These are phyloP conservation scores for Malassezia yamatoensis DNA, from an alignment of 1,284 basidiomycete genomes.

Conservation along the genomic window DNA sequence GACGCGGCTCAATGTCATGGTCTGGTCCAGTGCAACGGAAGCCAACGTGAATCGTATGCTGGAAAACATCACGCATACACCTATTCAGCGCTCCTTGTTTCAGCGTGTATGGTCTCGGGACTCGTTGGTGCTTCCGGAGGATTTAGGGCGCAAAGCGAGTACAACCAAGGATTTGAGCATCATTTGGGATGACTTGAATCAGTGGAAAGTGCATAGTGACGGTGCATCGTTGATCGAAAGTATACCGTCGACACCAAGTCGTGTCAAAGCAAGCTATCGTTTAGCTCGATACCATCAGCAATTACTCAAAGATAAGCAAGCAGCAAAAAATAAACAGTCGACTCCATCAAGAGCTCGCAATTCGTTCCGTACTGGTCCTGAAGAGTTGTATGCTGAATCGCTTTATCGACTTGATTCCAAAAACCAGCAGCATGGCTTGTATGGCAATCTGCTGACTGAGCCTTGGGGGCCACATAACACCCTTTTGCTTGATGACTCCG, in stretches of 20 bases:
- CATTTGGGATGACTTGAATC: slow-evolving; percentile 57
- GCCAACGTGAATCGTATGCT: slow-evolving; percentile 60
- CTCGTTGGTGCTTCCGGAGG: slow-evolving; percentile 53
- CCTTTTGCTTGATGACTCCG: slow-evolving; percentile 69
- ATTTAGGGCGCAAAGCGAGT: slow-evolving; percentile 16
- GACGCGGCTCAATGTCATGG: slow-evolving; percentile 54
- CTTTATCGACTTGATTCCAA: neutral
- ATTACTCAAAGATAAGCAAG: neutral
- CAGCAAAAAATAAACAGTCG: neutral
- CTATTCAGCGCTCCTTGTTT: slow-evolving; percentile 39
- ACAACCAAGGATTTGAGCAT: slow-evolving; percentile 63
- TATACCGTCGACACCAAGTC: neutral
- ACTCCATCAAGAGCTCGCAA: neutral
- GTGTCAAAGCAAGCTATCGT: slow-evolving; percentile 4
- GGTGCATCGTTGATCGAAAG: neutral
- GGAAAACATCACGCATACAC: neutral
- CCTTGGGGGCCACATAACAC: slow-evolving; percentile 61
- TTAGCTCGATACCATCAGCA: neutral
- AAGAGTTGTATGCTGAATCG: slow-evolving; percentile 14
- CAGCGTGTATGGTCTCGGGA: slow-evolving; percentile 66
- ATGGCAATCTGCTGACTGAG: slow-evolving; percentile 1
- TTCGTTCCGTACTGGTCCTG: neutral
- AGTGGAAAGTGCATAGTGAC: neutral
- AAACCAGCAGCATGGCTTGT: neutral
- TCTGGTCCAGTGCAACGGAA: slow-evolving; percentile 76